phyloP scores from a whole-genome alignment of 139 green algal species.

The Pleodorina starrii region DNA sequence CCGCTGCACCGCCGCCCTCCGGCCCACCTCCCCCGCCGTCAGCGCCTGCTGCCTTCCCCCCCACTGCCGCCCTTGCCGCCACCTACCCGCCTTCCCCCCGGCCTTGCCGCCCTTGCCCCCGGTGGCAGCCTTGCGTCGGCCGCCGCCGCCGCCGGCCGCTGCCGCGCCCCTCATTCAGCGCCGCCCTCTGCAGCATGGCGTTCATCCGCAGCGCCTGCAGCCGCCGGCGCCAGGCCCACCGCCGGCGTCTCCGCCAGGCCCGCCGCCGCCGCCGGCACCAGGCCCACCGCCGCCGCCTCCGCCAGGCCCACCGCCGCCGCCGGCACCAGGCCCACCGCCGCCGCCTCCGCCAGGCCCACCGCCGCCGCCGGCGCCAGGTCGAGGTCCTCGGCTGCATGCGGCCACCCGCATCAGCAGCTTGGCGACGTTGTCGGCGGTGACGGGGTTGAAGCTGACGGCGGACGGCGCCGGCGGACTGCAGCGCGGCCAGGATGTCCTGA shows the following conservation, averaged over 20 bases:
- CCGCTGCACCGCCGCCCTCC: slow-evolving; percentile 27
- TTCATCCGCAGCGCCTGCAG: slow-evolving; percentile 63
- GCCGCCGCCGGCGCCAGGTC: slow-evolving; percentile 50
- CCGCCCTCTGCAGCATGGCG: slow-evolving; percentile 5
- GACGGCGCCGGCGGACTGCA: slow-evolving; percentile 61
- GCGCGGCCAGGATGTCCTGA: slow-evolving; percentile 72
- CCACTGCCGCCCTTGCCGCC: neutral
- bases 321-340: no score
- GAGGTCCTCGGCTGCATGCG: slow-evolving; percentile 39
- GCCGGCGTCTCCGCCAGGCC: no score
- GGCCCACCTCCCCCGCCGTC: slow-evolving; percentile 9
- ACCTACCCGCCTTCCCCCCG: neutral
- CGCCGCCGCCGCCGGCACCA: no score
- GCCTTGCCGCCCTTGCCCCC: neutral
- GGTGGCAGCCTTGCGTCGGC: no score
- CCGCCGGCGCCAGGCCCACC: no score
- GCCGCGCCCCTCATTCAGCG: neutral
- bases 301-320: no score
- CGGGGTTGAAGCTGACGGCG: slow-evolving; percentile 81
- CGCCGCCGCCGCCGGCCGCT: neutral
- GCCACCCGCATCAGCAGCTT: slow-evolving; percentile 53
- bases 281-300: no score
- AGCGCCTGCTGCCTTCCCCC: neutral
- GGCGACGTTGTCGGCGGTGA: slow-evolving; percentile 66
- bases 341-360: slow-evolving; percentile 52